These are phyloP conservation scores for Calonectria honghensis DNA, from an alignment of 2,329 filamentous ascomycete genomes.

Conservation along the genomic window DNA sequence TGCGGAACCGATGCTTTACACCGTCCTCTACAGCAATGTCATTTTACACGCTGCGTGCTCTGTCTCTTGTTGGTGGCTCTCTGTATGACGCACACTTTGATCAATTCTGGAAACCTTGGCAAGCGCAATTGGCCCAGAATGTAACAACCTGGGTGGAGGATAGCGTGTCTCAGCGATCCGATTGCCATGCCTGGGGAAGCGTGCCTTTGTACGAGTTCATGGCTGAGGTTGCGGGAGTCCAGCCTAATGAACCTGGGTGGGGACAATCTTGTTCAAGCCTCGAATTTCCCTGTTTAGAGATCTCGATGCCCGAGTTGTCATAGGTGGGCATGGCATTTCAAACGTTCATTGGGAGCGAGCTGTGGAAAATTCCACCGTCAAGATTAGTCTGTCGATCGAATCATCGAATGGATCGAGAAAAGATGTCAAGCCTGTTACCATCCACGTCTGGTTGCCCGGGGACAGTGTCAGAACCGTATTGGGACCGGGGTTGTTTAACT, in stretches of 20 bases:
- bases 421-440: no score
- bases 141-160: constrained; percentile 34
- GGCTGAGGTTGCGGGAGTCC: constrained; percentile 11
- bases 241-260: constrained; percentile 5
- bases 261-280: neutral
- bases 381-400: no score
- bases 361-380: no score
- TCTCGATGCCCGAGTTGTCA: no score
- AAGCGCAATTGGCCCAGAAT: neutral
- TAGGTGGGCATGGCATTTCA: no score
- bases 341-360: no score
- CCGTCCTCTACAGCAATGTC: constrained; percentile 13
- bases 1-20: no score
- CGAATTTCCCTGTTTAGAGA: no score
- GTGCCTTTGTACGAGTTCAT: constrained; percentile 2
- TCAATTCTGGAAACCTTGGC: constrained; percentile 19
- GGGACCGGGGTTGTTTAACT: no score
- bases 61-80: neutral
- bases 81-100: constrained; percentile 14
- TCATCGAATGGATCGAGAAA: no score
- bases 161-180: constrained; percentile 21
- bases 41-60: constrained; percentile 31
- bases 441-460: no score
- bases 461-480: no score
- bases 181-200: constrained; percentile 35